phyloP scores from a whole-genome alignment of 2,329 filamentous ascomycete species.

The Monosporascus sp. region DNA sequence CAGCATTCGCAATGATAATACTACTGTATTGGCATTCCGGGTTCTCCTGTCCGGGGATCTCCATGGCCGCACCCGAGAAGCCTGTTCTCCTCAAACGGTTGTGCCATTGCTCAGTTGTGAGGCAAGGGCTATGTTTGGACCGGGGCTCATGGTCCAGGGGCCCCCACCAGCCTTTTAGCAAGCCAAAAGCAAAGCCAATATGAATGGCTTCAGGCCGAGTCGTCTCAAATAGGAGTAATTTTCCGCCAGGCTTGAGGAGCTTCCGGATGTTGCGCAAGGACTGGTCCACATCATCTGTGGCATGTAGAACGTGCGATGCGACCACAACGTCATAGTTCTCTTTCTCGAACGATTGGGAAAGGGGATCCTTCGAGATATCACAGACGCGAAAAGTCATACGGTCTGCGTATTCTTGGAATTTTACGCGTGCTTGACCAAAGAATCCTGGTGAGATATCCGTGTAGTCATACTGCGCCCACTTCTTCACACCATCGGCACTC shows the following conservation, averaged over 20 bases:
- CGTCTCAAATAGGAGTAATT: too few species aligned
- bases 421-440: not conserved
- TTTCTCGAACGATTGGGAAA: not conserved
- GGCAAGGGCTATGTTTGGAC: too few species aligned
- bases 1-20: too few species aligned
- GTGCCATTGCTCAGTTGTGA: too few species aligned
- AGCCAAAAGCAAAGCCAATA: too few species aligned
- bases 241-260: constrained; percentile 3
- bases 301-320: constrained; percentile 5
- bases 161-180: too few species aligned
- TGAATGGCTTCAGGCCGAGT: too few species aligned
- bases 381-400: not conserved
- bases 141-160: too few species aligned
- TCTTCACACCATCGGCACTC: not conserved
- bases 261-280: not conserved
- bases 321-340: constrained; percentile 2
- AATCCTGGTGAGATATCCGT: constrained; percentile 5
- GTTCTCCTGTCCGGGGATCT: too few species aligned
- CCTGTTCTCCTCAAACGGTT: too few species aligned
- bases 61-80: too few species aligned
- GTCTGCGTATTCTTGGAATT: not conserved
- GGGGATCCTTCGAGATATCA: constrained; percentile 2
- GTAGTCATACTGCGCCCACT: constrained; percentile 1
- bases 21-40: too few species aligned
- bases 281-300: not conserved